A percentile compares a stretch with the other conserved stretches of the same genome.
Evolutionary conservation across 768 basidiomycete genomes (phyloP).

Genomic region (Filobasidium wieringae): DNA sequence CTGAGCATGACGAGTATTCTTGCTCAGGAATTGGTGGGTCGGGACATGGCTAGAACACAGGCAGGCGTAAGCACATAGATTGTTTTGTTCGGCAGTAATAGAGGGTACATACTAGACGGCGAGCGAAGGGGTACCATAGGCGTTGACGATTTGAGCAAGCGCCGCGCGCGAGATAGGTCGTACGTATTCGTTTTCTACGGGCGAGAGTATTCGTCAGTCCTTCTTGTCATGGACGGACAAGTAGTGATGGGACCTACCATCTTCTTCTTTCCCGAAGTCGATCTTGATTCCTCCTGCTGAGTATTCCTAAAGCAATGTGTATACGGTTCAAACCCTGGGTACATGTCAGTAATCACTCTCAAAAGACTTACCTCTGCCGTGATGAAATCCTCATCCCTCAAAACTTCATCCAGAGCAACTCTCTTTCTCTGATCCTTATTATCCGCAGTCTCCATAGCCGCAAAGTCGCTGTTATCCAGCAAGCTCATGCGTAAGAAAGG

Average conservation of each 20-base stretch:
- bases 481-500: slow-evolving; percentile 31
- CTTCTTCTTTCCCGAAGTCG: slow-evolving; percentile 27
- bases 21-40: slow-evolving; percentile 26
- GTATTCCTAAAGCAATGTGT: slow-evolving; percentile 22
- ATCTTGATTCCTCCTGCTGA: slow-evolving; percentile 30
- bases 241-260: slow-evolving; percentile 16
- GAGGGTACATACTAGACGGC: slow-evolving; percentile 26
- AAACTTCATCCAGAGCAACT: slow-evolving; percentile 27
- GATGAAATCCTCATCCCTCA: slow-evolving; percentile 34
- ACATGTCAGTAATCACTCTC: too few relatives aligned
- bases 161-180: slow-evolving; percentile 36
- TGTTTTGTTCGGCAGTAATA: too few relatives aligned
- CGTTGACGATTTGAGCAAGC: slow-evolving; percentile 24
- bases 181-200: slow-evolving; percentile 21
- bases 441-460: slow-evolving; percentile 15
- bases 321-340: too few relatives aligned
- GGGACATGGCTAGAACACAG: slow-evolving; percentile 26
- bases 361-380: slow-evolving; percentile 20
- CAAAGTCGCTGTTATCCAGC: slow-evolving; percentile 36
- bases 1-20: slow-evolving; percentile 20
- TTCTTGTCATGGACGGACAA: neutral
- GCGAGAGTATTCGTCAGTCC: neutral
- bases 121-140: slow-evolving; percentile 29
- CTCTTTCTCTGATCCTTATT: slow-evolving; percentile 13
- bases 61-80: neutral